Evolutionary conservation across 305 asterid species (phyloP).

Genomic region (Fraxinus sp.): DNA sequence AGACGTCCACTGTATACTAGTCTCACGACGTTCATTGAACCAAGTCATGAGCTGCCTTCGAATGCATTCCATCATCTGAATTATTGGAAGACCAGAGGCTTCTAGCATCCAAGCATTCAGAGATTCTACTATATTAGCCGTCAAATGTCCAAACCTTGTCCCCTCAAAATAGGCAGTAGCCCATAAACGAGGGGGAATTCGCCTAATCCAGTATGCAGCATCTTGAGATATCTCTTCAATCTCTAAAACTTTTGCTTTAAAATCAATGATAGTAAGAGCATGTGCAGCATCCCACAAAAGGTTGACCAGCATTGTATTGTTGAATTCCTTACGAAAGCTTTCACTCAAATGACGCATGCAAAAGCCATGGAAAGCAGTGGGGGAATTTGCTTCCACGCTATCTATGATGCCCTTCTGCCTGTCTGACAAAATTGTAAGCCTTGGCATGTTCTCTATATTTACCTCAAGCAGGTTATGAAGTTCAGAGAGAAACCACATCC

Average conservation of each 20-base stretch:
- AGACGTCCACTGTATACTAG: slow-evolving; percentile 95
- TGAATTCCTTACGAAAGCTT: slow-evolving; percentile 83
- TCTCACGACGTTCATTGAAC: slow-evolving; percentile 95
- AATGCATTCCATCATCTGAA: slow-evolving; percentile 96
- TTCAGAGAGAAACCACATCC: slow-evolving; percentile 99
- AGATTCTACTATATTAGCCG: slow-evolving; percentile 73
- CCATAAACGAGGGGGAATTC: slow-evolving; percentile 78
- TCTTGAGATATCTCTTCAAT: slow-evolving; percentile 87
- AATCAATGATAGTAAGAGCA: slow-evolving; percentile 71
- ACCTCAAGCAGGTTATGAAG: slow-evolving; percentile 86
- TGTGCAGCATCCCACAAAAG: slow-evolving; percentile 91
- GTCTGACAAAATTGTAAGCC: slow-evolving; percentile 88
- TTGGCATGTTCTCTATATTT: slow-evolving; percentile 94
- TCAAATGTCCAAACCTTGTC: slow-evolving; percentile 79
- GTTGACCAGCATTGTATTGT: slow-evolving; percentile 79
- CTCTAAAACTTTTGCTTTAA: slow-evolving; percentile 70
- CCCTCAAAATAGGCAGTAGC: slow-evolving; percentile 95
- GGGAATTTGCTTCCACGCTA: slow-evolving; percentile 89
- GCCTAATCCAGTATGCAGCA: slow-evolving; percentile 87
- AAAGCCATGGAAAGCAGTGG: slow-evolving; percentile 92
- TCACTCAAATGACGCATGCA: slow-evolving; percentile 95
- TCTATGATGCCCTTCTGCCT: slow-evolving; percentile 82
- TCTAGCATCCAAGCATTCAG: slow-evolving; percentile 76
- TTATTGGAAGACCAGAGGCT: slow-evolving; percentile 87
- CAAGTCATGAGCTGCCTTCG: slow-evolving; percentile 93